Evolutionary conservation across 1,284 basidiomycete genomes (phyloP), one percentile per base, ranked within the genome.

Genomic region (Ganoderma sp.): DNA sequence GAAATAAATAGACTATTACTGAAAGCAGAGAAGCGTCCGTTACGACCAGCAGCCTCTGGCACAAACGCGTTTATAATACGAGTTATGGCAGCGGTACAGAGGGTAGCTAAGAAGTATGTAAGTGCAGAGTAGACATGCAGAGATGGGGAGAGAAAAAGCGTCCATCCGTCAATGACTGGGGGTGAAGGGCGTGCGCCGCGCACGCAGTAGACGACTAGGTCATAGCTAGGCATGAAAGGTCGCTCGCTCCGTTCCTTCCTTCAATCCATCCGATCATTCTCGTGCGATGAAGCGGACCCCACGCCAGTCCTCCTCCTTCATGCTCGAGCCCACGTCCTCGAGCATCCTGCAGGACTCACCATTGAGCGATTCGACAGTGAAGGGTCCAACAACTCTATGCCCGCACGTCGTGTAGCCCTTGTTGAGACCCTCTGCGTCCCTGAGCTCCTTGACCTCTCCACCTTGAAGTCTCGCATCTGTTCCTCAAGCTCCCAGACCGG

Each of bases 401-500:
- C 91, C 89, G 74, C 92, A 92, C 56, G 79, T 74, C 6, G 85
- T 81, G 77, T 92, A 93, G 67, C 84, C 86, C 37, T 80, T 80
- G 50, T 77, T 78, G 45, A 77, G 76, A 37, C 78, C 75, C 22
- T 81, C 81, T 8, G 75, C 77, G 22, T 79, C 78, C 58, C 85
- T 86, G 58, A 89, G 78, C 48, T 84, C 84, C 45, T 88, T 87
- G 39, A 93, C 77, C n/a, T n/a, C 77, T 93, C 89, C 25, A 84
- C 82, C 74, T 89, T 88, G 68, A 94, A 81, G 76, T 91, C 89
- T 57, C 86, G 84, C 61, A 94, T 85, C 75, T 92, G 90, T 19
- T 87, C 86, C 76, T 91, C 91, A 64, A 94, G 80, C 74, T 92
- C 92, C 87, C 85, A 89, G 61, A 92, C 84, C 72, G 91, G 89